These are phyloP conservation scores for Sporobolomyces phaffii DNA, from an alignment of 768 basidiomycete genomes.

Conservation along the genomic window DNA sequence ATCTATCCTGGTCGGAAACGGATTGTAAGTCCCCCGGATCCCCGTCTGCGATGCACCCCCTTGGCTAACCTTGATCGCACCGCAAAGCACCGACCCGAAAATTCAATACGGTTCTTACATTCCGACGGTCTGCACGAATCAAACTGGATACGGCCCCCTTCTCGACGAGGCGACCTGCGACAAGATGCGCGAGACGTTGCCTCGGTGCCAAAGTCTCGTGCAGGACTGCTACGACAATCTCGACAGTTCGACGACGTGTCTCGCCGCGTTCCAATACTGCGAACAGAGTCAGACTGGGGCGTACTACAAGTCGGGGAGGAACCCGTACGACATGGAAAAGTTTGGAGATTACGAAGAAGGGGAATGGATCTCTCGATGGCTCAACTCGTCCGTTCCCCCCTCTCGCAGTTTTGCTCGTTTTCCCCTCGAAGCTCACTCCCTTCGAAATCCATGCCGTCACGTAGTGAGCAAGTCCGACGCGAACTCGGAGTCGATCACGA, in stretches of 20 bases:
- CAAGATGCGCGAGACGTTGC: slow-evolving; percentile 28
- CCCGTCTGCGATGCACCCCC: background rate
- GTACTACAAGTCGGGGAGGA: slow-evolving; percentile 33
- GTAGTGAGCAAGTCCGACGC: slow-evolving; percentile 28
- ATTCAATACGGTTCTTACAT: slow-evolving; percentile 39
- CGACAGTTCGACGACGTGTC: slow-evolving; percentile 25
- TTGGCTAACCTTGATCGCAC: background rate
- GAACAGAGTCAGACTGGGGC: slow-evolving; percentile 35
- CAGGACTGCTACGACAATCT: slow-evolving; percentile 36
- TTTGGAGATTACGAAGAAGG: slow-evolving; percentile 41
- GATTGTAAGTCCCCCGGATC: slow-evolving; percentile 17
- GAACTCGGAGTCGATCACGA: slow-evolving; percentile 39
- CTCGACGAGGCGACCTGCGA: slow-evolving; percentile 25
- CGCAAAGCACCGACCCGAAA: slow-evolving; percentile 37
- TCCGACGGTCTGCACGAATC: slow-evolving; percentile 37
- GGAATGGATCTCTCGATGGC: slow-evolving; percentile 31
- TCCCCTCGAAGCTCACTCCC: no score
- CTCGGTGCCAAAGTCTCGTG: slow-evolving; percentile 33
- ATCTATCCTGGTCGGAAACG: slow-evolving; percentile 40
- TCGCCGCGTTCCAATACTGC: slow-evolving; percentile 35
- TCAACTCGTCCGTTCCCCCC: slow-evolving; percentile 30
- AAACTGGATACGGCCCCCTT: slow-evolving; percentile 36
- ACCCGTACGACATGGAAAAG: slow-evolving; percentile 33
- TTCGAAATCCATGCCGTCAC: no score
- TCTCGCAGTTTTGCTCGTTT: no score